These are phyloP conservation scores for Microglena sp. DNA, from an alignment of 139 green algal genomes.

Conservation along the genomic window DNA sequence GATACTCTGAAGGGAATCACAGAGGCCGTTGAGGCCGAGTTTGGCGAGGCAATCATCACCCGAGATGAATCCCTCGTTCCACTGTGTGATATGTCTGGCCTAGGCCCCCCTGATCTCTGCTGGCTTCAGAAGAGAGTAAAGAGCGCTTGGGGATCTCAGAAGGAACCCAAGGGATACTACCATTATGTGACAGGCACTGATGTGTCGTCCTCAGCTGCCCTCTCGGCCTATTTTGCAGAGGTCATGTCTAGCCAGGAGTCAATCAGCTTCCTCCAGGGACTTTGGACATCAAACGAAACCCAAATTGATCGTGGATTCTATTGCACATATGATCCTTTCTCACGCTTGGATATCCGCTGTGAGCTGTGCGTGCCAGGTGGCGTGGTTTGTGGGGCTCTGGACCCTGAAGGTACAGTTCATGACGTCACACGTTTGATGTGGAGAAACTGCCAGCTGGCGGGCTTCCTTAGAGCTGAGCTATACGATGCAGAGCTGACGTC, in stretches of 20 bases:
- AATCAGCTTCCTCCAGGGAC: conserved; percentile 24
- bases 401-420: conserved; percentile 29
- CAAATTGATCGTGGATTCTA: conserved; percentile 54
- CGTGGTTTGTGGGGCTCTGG: conserved; percentile 29
- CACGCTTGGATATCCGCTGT: conserved; percentile 41
- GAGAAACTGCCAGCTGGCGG: conserved; percentile 29
- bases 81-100: conserved; percentile 13
- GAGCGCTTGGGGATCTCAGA: conserved; percentile 1
- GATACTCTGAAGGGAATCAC: conserved; percentile 23
- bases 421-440: conserved; percentile 29
- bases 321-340: conserved; percentile 55
- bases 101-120: conserved; percentile 53
- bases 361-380: conserved; percentile 7
- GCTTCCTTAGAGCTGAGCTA: conserved; percentile 39
- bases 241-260: conserved; percentile 30
- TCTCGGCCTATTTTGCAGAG: conserved; percentile 53
- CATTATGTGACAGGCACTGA: conserved; percentile 43
- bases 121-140: conserved; percentile 44
- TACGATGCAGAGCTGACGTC: conserved; percentile 34
- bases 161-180: conserved; percentile 40
- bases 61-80: conserved; percentile 28
- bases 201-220: conserved; percentile 32
- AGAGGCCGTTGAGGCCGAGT: conserved; percentile 34
- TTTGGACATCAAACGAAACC: conserved; percentile 16
- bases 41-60: conserved; percentile 36